These are phyloP conservation scores for Dactylonectria macrodidyma DNA, from an alignment of 2,329 filamentous ascomycete genomes.

Conservation along the genomic window DNA sequence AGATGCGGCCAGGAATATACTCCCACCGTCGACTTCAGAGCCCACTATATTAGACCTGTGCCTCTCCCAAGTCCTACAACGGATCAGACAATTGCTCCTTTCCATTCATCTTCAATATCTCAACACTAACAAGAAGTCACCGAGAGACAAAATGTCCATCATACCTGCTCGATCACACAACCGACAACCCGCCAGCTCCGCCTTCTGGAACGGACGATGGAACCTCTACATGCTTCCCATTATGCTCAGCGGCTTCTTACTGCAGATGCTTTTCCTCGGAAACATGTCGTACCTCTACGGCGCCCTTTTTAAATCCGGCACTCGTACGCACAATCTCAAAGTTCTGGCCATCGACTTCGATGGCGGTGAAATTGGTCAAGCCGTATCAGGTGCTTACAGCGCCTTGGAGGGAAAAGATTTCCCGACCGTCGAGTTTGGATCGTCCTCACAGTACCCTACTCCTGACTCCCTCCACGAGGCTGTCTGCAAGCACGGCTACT, in stretches of 20 bases:
- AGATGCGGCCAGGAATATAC: too few relatives aligned
- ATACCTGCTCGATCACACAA: constrained; percentile 15
- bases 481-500: constrained; percentile 53
- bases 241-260: constrained; percentile 4
- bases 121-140: too few relatives aligned
- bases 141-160: too few relatives aligned
- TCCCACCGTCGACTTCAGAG: too few relatives aligned
- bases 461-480: constrained; percentile 43
- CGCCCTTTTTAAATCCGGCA: constrained; percentile 42
- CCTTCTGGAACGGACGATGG: constrained; percentile 13
- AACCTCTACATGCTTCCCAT: constrained; percentile 23
- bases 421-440: constrained; percentile 48
- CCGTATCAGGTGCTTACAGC: constrained; percentile 48
- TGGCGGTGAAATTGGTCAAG: constrained; percentile 47
- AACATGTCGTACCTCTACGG: constrained; percentile 50
- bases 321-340: constrained; percentile 41
- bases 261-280: constrained; percentile 26
- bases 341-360: constrained; percentile 47
- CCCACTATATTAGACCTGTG: too few relatives aligned
- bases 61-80: too few relatives aligned
- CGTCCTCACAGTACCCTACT: constrained; percentile 35
- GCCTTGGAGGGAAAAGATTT: constrained; percentile 45
- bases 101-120: too few relatives aligned
- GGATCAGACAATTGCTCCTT: too few relatives aligned
- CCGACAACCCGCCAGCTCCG: constrained; percentile 18